Conservation (phyloP, 495 filamentous ascomycete genomes). For the Amniculicola lignicola region DNA sequence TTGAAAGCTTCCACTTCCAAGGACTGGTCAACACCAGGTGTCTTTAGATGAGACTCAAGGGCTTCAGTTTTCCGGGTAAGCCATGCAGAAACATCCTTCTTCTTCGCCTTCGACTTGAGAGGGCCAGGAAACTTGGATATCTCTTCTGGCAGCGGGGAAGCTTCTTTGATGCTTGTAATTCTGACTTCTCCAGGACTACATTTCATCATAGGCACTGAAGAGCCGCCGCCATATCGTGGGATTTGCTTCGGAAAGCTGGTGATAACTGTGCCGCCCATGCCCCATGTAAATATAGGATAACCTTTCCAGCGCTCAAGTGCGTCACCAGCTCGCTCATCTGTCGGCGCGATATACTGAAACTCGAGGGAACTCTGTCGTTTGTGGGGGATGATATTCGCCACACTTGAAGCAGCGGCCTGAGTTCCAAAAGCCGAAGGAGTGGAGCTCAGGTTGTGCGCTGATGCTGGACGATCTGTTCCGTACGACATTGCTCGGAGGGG, state of each 20-base stretch:
- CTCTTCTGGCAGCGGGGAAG: slow-evolving; percentile 64
- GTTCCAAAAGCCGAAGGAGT: slow-evolving; percentile 39
- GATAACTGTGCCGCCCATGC: slow-evolving; percentile 76
- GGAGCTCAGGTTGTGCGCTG: slow-evolving; percentile 57
- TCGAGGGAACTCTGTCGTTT: slow-evolving; percentile 42
- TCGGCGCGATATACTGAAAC: slow-evolving; percentile 54
- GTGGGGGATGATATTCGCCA: slow-evolving; percentile 49
- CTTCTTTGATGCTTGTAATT: slow-evolving; percentile 64
- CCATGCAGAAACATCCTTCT: slow-evolving; percentile 89
- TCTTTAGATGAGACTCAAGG: slow-evolving; percentile 58
- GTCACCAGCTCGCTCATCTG: slow-evolving; percentile 77
- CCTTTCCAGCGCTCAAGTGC: slow-evolving; percentile 86
- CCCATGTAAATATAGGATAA: slow-evolving; percentile 79
- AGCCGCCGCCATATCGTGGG: slow-evolving; percentile 76
- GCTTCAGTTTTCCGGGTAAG: slow-evolving; percentile 67
- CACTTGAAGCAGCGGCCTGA: slow-evolving; percentile 36
- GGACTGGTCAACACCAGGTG: slow-evolving; percentile 46
- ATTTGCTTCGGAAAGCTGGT: slow-evolving; percentile 86
- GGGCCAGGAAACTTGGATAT: slow-evolving; percentile 86
- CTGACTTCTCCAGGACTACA: slow-evolving; percentile 83
- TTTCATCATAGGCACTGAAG: slow-evolving; percentile 70
- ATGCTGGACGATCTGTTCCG: slow-evolving; percentile 65
- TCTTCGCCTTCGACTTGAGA: slow-evolving; percentile 82
- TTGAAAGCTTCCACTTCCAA: slow-evolving; percentile 29
- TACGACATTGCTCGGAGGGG: slow-evolving; percentile 46